Percentiles rank a stretch among this genome's conserved stretches.
These are phyloP conservation scores for Fusarium napiforme DNA, from an alignment of 2,329 filamentous ascomycete genomes.

Conservation along the genomic window DNA sequence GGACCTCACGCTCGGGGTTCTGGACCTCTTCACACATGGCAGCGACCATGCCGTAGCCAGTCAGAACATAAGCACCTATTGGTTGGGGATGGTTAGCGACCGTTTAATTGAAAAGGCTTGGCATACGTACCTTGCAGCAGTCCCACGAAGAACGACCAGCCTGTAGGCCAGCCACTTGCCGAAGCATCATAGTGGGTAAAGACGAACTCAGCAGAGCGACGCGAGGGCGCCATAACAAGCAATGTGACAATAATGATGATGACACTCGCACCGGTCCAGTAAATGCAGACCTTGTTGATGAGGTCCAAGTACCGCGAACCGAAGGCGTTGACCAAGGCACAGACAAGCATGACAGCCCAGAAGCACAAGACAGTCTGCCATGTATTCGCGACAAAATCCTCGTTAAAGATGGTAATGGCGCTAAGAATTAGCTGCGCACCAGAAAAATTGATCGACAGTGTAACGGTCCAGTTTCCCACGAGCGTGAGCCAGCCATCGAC, in stretches of 20 bases:
- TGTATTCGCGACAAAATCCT: slow-evolving; percentile 65
- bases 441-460: slow-evolving; percentile 76
- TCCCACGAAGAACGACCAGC: slow-evolving; percentile 68
- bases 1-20: slow-evolving; percentile 69
- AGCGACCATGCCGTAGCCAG: slow-evolving; percentile 64
- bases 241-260: slow-evolving; percentile 76
- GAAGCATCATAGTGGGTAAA: slow-evolving; percentile 76
- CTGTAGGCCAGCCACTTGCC: slow-evolving; percentile 75
- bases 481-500: slow-evolving; percentile 80
- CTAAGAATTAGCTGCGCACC: slow-evolving; percentile 76
- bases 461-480: slow-evolving; percentile 77
- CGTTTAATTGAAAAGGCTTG: neutral
- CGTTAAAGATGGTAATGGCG: slow-evolving; percentile 73
- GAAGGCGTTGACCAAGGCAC: slow-evolving; percentile 75
- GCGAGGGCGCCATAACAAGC: slow-evolving; percentile 71
- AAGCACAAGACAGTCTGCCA: slow-evolving; percentile 84
- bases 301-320: slow-evolving; percentile 67
- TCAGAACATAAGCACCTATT: slow-evolving; percentile 53
- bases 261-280: slow-evolving; percentile 78
- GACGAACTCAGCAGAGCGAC: slow-evolving; percentile 72
- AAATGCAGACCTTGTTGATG: slow-evolving; percentile 77
- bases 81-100: slow-evolving; percentile 10
- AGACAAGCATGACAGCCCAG: slow-evolving; percentile 71
- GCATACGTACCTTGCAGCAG: slow-evolving; percentile 61
- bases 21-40: slow-evolving; percentile 72